Conservation (phyloP, 2,329 filamentous ascomycete species). For the Aureobasidium leucospermi region DNA sequence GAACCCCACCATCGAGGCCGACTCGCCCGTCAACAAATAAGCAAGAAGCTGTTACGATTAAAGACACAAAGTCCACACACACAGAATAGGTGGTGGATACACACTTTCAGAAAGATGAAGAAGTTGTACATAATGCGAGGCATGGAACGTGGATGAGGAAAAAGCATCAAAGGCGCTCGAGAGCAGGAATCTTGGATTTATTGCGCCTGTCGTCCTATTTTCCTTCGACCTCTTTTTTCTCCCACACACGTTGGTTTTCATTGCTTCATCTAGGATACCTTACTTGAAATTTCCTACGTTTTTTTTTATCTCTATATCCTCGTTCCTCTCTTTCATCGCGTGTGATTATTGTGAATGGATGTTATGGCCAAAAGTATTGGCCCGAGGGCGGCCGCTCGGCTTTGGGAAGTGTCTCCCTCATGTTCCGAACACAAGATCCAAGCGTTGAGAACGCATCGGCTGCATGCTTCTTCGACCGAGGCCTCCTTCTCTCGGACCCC, state of each 20-base stretch:
- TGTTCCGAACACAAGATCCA: no score
- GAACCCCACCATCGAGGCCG: slow-evolving; percentile 36
- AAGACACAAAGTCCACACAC: not conserved
- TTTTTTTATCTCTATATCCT: not conserved
- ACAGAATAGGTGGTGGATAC: not conserved
- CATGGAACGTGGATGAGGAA: not conserved
- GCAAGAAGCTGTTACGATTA: not conserved
- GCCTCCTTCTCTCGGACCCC: no score
- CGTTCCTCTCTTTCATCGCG: not conserved
- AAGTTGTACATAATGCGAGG: slow-evolving; percentile 11
- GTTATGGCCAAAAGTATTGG: no score
- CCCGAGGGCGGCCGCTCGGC: no score
- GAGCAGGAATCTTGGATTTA: slow-evolving; percentile 8
- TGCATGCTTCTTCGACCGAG: no score
- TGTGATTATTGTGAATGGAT: no score
- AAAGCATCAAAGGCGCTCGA: slow-evolving; percentile 4
- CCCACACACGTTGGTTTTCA: not conserved
- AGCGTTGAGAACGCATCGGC: no score
- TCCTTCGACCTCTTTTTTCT: not conserved
- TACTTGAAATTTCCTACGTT: not conserved
- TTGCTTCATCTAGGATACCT: slow-evolving; percentile 1
- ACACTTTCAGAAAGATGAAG: not conserved
- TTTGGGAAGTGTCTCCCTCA: no score
- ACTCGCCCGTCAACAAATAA: slow-evolving; percentile 45
- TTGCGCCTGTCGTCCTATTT: not conserved